phyloP scores from a whole-genome alignment of 2,329 filamentous ascomycete species.

The Trichophyton mentagrophytes region DNA sequence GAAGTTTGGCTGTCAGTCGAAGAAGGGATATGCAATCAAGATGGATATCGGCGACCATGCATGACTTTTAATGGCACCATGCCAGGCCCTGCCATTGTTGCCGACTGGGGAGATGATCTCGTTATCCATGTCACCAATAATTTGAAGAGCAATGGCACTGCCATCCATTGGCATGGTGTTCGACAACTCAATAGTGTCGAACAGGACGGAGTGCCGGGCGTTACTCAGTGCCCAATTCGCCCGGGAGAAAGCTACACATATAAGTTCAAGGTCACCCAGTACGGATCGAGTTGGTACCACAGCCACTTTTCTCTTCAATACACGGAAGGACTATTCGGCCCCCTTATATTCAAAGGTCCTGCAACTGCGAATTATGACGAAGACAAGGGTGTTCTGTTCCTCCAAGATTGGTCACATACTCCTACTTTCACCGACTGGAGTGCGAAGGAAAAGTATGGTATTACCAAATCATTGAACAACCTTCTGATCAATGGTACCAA shows the following conservation, averaged over 20 bases:
- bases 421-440: background rate
- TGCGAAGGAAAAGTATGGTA: background rate
- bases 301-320: constrained; percentile 16
- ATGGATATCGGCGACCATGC: background rate
- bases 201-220: constrained; percentile 10
- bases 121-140: constrained; percentile 20
- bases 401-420: constrained; percentile 1
- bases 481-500: background rate
- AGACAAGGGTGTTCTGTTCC: background rate
- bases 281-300: constrained; percentile 17
- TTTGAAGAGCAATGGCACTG: constrained; percentile 9
- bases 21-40: background rate
- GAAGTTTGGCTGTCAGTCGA: background rate
- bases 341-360: constrained; percentile 24
- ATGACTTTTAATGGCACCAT: constrained; percentile 21
- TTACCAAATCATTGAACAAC: background rate
- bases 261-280: constrained; percentile 13
- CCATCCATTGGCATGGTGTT: constrained; percentile 4
- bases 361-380: constrained; percentile 3
- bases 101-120: constrained; percentile 25
- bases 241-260: constrained; percentile 15
- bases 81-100: constrained; percentile 23
- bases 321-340: constrained; percentile 20
- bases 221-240: constrained; percentile 17
- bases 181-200: background rate